Conservation (phyloP, 306 rosid genomes). For the Pyrus pyrifolia region DNA sequence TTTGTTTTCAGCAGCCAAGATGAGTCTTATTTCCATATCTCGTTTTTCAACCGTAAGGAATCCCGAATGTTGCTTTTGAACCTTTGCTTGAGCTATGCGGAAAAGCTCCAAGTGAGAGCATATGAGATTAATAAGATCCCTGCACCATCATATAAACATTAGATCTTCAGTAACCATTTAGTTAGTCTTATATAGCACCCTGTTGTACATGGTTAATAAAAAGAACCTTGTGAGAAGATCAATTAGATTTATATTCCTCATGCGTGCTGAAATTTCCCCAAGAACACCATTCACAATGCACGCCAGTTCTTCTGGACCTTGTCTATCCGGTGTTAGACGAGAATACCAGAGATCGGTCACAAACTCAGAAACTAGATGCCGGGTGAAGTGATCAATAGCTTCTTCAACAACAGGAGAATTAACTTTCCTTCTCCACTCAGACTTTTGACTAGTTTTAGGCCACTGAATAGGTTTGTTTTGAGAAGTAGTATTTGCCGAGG, state of each 20-base stretch:
- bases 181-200: conserved; percentile 5
- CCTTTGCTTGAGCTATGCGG: conserved; percentile 68
- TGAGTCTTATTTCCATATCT: conserved; percentile 60
- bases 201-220: conserved; percentile 10
- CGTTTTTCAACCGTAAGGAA: conserved; percentile 50
- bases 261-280: conserved; percentile 83
- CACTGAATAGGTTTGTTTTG: conserved; percentile 46
- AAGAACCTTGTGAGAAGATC: conserved; percentile 85
- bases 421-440: conserved; percentile 85
- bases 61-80: conserved; percentile 47
- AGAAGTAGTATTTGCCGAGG: conserved; percentile 35
- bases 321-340: conserved; percentile 79
- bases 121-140: conserved; percentile 79
- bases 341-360: conserved; percentile 93
- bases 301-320: conserved; percentile 89
- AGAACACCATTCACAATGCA: conserved; percentile 60
- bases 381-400: conserved; percentile 75
- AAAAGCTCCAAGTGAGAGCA: conserved; percentile 88
- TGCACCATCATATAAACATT: conserved; percentile 33
- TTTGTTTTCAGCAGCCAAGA: conserved; percentile 72
- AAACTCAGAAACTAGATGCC: conserved; percentile 91
- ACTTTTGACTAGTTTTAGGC: conserved; percentile 47
- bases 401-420: conserved; percentile 88
- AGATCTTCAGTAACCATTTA: conserved; percentile 32
- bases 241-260: conserved; percentile 82